Base-by-base conservation (phyloP, 1,284 basidiomycete genomes). In the Malassezia equina region DNA sequence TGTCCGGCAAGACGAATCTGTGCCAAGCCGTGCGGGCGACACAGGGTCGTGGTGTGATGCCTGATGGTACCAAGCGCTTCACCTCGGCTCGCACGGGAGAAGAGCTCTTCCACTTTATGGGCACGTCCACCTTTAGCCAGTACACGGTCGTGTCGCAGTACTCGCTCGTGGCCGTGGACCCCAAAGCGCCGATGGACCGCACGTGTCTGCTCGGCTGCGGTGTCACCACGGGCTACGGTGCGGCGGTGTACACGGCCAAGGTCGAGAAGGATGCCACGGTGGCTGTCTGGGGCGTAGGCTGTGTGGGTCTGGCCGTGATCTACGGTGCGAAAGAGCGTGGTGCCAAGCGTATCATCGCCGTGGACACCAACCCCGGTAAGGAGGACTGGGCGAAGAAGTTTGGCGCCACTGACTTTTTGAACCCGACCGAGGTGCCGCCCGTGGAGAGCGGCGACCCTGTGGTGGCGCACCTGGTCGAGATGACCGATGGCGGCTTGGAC, bases 121-220 rank as follows among this genome's bases (percentile, higher is more conserved):
- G 93, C 44, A 89, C 86, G 21, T 95, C 91, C 42, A 94, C 93
- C 4, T 98, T 99, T 79, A 91, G 90, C 23, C 91, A 98, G 76
- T 99, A 98, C 80, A 98, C 94, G 11, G 94, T 98, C 53, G 90
- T 98, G 4, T 88, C 90, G 47, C 89, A 99, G 70, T 90, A 90
- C 60, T 96, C 91, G 29, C 87, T 99, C 21, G 93, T 98, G 39
- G 84, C 88, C 23, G 84, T 98, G 60, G 84, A 86, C 78, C 58
- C 83, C 60, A 80, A 83, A 65, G 94, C 93, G 1, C 87, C 89
- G 9, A 82, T 96, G 28, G 86, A 96, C 49, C 94, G 90, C 75
- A 87, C 90, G 21, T 98, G 94, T 77, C 80, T 99, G 50, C 66
- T 78, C n/a, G 90, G 91, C 15, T 95, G 91, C 66, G 90, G 90